Conservation (phyloP, 805 yeast species). For the Pichia manshurica region DNA sequence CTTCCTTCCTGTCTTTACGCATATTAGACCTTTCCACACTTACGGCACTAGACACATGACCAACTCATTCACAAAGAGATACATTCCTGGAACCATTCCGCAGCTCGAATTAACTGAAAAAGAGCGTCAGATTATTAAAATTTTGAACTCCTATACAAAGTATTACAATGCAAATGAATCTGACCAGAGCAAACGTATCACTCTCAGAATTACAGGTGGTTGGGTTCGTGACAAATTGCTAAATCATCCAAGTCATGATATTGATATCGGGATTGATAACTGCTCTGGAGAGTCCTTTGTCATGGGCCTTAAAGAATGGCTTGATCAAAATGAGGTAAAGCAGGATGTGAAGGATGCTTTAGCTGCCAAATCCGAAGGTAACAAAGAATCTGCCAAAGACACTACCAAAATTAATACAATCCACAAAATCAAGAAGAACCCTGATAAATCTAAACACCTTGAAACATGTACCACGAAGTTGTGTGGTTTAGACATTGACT, state of each 20-base stretch:
- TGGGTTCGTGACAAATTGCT: slow-evolving; percentile 96
- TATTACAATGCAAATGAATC: slow-evolving; percentile 18
- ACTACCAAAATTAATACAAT: slow-evolving; percentile 10
- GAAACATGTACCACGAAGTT: slow-evolving; percentile 93
- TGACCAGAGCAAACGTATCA: slow-evolving; percentile 18
- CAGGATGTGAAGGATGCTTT: slow-evolving; percentile 18
- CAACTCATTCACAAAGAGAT: background rate
- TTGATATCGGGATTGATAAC: slow-evolving; percentile 85
- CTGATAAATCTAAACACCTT: slow-evolving; percentile 91
- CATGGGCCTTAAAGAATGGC: slow-evolving; percentile 48
- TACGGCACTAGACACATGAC: background rate
- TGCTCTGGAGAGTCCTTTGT: slow-evolving; percentile 88
- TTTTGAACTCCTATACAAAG: slow-evolving; percentile 25
- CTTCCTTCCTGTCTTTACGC: no score
- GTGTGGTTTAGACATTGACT: slow-evolving; percentile 82
- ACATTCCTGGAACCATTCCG: slow-evolving; percentile 11
- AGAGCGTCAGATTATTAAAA: slow-evolving; percentile 22
- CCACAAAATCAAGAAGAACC: slow-evolving; percentile 85
- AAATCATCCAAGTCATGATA: slow-evolving; percentile 74
- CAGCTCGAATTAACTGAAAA: slow-evolving; percentile 19
- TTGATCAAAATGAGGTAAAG: slow-evolving; percentile 18
- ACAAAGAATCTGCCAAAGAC: no score
- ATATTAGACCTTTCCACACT: background rate
- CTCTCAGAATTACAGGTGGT: slow-evolving; percentile 85
- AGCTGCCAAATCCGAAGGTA: no score